phyloP scores from a whole-genome alignment of 495 filamentous ascomycete species.

The Mycothermus thermophilus region DNA sequence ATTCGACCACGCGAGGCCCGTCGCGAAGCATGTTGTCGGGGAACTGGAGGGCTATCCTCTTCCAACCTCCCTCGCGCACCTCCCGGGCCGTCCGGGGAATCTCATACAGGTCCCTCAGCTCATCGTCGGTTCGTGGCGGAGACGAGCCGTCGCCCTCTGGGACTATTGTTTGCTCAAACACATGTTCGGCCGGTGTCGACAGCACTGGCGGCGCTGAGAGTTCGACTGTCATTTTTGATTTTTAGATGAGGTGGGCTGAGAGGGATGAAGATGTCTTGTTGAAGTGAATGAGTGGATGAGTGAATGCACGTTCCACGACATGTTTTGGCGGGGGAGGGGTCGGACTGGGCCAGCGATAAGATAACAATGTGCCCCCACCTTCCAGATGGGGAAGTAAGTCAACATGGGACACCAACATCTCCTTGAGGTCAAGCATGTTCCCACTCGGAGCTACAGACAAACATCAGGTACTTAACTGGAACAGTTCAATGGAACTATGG shows the following conservation, averaged over 20 bases:
- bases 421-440: too few species aligned
- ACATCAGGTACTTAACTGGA: too few species aligned
- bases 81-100: constrained; percentile 67
- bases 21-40: constrained; percentile 83
- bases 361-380: too few species aligned
- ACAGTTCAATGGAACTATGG: too few species aligned
- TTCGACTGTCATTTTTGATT: constrained; percentile 20
- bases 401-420: too few species aligned
- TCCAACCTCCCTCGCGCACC: constrained; percentile 55
- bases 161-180: constrained; percentile 44
- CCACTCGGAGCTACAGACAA: too few species aligned
- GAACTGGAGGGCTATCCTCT: constrained; percentile 78
- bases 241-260: constrained; percentile 1
- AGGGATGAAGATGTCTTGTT: too few species aligned
- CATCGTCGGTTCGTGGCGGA: constrained; percentile 46
- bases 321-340: too few species aligned
- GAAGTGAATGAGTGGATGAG: too few species aligned
- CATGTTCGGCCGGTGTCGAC: constrained; percentile 73
- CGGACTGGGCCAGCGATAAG: too few species aligned
- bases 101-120: constrained; percentile 70
- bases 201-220: constrained; percentile 52
- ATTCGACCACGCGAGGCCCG: constrained; percentile 64
- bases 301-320: too few species aligned
- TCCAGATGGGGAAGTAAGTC: too few species aligned
- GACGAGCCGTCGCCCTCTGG: constrained; percentile 24